These are phyloP conservation scores for Mycena polygramma DNA, from an alignment of 768 basidiomycete species.

Conservation along the genomic window DNA sequence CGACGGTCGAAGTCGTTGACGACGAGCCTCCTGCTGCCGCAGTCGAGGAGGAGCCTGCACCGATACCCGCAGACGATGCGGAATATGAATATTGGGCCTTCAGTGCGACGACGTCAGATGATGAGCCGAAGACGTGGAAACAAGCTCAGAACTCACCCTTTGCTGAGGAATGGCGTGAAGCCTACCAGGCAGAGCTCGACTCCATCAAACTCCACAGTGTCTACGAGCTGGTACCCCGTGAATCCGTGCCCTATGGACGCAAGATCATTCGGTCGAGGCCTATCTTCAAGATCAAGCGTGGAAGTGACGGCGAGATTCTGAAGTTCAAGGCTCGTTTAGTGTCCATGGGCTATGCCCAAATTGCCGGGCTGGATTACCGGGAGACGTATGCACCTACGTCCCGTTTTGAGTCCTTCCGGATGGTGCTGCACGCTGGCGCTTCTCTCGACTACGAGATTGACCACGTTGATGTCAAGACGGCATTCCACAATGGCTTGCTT, in stretches of 20 bases:
- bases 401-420: slow-evolving; percentile 9
- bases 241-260: background rate
- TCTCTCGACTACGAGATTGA: slow-evolving; percentile 17
- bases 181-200: slow-evolving; percentile 16
- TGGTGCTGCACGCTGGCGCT: slow-evolving; percentile 27
- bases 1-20: background rate
- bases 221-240: slow-evolving; percentile 13
- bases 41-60: background rate
- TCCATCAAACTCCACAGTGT: slow-evolving; percentile 15
- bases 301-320: slow-evolving; percentile 13
- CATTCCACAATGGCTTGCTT: slow-evolving; percentile 15
- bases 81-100: slow-evolving; percentile 22
- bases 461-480: slow-evolving; percentile 12
- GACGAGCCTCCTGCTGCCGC: too few species aligned
- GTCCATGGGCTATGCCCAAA: slow-evolving; percentile 13
- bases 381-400: slow-evolving; percentile 19
- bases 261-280: slow-evolving; percentile 5
- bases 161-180: slow-evolving; percentile 3
- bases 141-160: slow-evolving; percentile 16
- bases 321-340: slow-evolving; percentile 20
- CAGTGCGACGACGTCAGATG: background rate
- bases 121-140: slow-evolving; percentile 26
- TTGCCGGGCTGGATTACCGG: slow-evolving; percentile 4
- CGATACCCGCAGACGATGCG: background rate
- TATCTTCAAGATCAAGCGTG: slow-evolving; percentile 20